A percentile compares a stretch with the other conserved stretches of the same genome.
Conservation (phyloP, 176 grass and related monocot species). For the Avena eriantha region DNA sequence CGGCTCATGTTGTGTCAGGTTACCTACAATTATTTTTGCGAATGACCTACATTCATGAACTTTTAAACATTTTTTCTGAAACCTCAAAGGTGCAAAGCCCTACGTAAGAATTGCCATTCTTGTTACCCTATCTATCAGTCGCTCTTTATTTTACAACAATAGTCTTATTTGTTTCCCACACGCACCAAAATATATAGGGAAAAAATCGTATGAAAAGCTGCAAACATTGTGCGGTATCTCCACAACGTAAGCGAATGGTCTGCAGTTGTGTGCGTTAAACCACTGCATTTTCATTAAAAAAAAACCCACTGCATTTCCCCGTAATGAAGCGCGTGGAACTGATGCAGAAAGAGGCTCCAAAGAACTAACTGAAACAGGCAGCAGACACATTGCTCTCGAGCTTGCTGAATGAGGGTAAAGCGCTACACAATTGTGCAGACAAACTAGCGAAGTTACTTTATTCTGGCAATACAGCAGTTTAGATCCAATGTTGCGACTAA, state of each 20-base stretch:
- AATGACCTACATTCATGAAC: too few species aligned
- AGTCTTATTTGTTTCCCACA: too few species aligned
- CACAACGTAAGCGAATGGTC: neutral
- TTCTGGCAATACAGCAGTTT: neutral
- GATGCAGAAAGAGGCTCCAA: neutral
- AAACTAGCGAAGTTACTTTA: conserved; percentile 48
- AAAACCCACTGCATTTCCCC: neutral
- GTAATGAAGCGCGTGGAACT: neutral
- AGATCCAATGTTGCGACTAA: neutral
- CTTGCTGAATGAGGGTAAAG: conserved; percentile 14
- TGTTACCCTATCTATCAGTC: too few species aligned
- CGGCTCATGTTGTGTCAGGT: too few species aligned
- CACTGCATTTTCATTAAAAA: neutral
- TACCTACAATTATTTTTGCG: too few species aligned
- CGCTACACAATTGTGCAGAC: neutral
- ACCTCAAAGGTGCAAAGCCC: too few species aligned
- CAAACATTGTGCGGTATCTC: too few species aligned
- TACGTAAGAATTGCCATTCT: too few species aligned
- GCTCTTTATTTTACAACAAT: too few species aligned
- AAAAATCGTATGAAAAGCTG: too few species aligned
- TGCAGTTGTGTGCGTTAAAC: neutral
- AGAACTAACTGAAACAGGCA: neutral
- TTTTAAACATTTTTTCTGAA: too few species aligned
- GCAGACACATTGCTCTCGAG: neutral
- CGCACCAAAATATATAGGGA: too few species aligned